A percentile compares a stretch with the other conserved stretches of the same genome.
phyloP scores from a whole-genome alignment of 1,284 basidiomycete species.

The Volvariella surrecta region DNA sequence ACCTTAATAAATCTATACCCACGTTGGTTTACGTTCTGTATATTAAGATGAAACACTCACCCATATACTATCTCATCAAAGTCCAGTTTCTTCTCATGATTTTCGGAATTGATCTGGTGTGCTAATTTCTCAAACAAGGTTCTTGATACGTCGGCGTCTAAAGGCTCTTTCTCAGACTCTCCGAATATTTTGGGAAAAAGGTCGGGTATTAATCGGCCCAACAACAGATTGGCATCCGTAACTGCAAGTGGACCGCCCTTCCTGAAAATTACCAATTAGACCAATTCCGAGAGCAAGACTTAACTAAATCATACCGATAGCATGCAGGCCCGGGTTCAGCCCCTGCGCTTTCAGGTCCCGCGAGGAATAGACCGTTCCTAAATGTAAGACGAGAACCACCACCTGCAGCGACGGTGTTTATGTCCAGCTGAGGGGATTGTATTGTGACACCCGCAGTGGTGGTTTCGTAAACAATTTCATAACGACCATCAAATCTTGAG shows the following conservation, averaged over 20 bases:
- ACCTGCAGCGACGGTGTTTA: constrained; percentile 85
- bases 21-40: neutral
- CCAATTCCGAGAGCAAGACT: neutral
- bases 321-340: constrained; percentile 82
- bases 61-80: constrained; percentile 89
- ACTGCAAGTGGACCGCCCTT: constrained; percentile 83
- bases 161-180: constrained; percentile 72
- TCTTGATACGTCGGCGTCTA: constrained; percentile 65
- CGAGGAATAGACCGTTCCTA: constrained; percentile 76
- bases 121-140: constrained; percentile 59
- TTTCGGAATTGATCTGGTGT: constrained; percentile 49
- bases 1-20: constrained; percentile 77
- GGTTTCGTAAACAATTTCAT: constrained; percentile 87
- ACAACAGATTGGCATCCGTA: constrained; percentile 81
- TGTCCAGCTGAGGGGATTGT: constrained; percentile 81
- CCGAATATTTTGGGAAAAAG: constrained; percentile 89
- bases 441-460: constrained; percentile 88
- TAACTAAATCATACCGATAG: constrained; percentile 44
- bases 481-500: constrained; percentile 78
- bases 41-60: constrained; percentile 27
- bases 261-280: constrained; percentile 25
- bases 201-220: constrained; percentile 77
- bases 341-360: constrained; percentile 78
- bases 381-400: constrained; percentile 81
- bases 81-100: constrained; percentile 44